These are phyloP conservation scores for Malassezia pachydermatis DNA, from an alignment of 1,284 basidiomycete genomes.

Conservation along the genomic window DNA sequence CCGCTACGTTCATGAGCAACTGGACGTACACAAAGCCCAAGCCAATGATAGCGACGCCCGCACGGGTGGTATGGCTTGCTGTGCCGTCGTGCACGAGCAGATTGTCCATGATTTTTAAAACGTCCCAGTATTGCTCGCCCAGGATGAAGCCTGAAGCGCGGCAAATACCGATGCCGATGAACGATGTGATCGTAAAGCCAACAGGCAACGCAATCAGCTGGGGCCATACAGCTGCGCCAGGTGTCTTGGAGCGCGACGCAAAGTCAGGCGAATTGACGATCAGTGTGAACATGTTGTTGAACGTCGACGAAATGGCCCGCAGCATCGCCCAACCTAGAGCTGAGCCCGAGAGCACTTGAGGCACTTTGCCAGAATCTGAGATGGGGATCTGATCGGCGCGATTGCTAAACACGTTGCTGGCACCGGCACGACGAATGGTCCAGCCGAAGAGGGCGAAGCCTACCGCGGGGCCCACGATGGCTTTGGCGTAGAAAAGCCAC, in stretches of 20 bases:
- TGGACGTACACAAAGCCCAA: conserved; percentile 64
- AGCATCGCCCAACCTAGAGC: not conserved
- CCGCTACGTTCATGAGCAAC: conserved; percentile 57
- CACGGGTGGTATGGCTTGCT: conserved; percentile 57
- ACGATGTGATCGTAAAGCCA: conserved; percentile 65
- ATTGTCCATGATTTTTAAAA: conserved; percentile 51
- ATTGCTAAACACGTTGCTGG: not conserved
- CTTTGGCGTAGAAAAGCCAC: conserved; percentile 56
- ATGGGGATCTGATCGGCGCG: no score
- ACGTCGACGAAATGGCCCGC: not conserved
- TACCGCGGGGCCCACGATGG: conserved; percentile 1
- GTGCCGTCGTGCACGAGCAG: conserved; percentile 59
- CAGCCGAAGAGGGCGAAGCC: conserved; percentile 4
- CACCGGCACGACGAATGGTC: not conserved
- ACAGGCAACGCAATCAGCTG: conserved; percentile 57
- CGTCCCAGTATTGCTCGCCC: conserved; percentile 4
- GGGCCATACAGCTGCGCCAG: conserved; percentile 21
- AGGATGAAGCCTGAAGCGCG: not conserved
- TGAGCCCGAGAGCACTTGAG: no score
- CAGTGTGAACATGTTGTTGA: conserved; percentile 19
- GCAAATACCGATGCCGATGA: conserved; percentile 73
- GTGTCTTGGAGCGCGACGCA: conserved; percentile 28
- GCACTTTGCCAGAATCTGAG: no score
- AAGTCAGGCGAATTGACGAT: conserved; percentile 35
- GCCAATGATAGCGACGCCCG: conserved; percentile 58